Evolutionary conservation across 768 basidiomycete species (phyloP).

Genomic region (Hysterangium stoloniferum): DNA sequence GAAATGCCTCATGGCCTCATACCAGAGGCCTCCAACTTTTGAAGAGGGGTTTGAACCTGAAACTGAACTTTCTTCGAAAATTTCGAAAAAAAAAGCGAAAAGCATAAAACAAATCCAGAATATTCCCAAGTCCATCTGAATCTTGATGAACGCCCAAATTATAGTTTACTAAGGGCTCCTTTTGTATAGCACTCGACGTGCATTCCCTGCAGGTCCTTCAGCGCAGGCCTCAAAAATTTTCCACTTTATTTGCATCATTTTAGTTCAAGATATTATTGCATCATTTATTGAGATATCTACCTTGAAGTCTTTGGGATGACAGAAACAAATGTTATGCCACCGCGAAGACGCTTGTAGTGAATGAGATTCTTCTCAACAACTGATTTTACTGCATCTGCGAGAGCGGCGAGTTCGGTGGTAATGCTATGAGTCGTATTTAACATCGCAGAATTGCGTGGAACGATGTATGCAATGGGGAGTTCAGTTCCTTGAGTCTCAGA

Average conservation of each 20-base stretch:
- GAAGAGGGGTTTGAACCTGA: no score
- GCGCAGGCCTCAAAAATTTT: not conserved
- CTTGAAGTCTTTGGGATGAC: conserved; percentile 1
- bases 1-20: no score
- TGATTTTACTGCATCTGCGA: not conserved
- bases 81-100: no score
- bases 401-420: not conserved
- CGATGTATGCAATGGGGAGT: conserved; percentile 2
- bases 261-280: not conserved
- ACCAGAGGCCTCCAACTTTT: no score
- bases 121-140: no score
- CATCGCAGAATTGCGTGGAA: not conserved
- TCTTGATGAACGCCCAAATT: no score
- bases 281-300: not conserved
- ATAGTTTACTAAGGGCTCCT: not conserved
- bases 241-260: not conserved
- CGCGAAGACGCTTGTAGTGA: conserved; percentile 2
- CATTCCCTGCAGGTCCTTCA: not conserved
- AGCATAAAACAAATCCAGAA: no score
- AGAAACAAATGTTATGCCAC: conserved; percentile 1
- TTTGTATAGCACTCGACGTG: conserved; percentile 1
- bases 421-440: not conserved
- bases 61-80: no score
- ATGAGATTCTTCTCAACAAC: not conserved
- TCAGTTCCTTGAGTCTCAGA: conserved; percentile 4